A percentile compares a stretch with the other conserved stretches of the same genome.
Conservation (phyloP, 495 filamentous ascomycete genomes). For the Annulohypoxylon nitens region DNA sequence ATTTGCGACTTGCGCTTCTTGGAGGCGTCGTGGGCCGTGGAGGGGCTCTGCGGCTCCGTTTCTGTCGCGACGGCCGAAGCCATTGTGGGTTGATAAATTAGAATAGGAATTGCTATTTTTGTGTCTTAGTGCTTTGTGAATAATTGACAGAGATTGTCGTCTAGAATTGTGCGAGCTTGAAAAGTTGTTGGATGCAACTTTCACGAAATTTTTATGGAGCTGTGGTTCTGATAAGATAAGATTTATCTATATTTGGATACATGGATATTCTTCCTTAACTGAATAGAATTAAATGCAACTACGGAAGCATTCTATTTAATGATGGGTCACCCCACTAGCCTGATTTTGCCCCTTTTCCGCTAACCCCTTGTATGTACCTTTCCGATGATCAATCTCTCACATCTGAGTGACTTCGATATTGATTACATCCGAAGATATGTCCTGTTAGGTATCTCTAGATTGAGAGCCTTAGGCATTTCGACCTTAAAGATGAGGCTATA, state of each 20-base stretch:
- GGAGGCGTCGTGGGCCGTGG: conserved; percentile 41
- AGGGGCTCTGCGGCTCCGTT: conserved; percentile 10
- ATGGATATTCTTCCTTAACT: no score
- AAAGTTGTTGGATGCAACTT: conserved; percentile 19
- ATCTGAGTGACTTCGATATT: no score
- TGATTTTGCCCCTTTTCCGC: neutral
- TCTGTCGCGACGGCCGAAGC: conserved; percentile 25
- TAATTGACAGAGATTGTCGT: neutral
- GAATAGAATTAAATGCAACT: neutral
- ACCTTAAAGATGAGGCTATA: no score
- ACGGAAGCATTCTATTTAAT: neutral
- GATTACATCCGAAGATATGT: no score
- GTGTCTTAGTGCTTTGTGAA: neutral
- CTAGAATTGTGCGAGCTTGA: conserved; percentile 8
- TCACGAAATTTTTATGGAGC: conserved; percentile 50
- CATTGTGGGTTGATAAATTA: conserved; percentile 16
- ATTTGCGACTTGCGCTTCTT: conserved; percentile 80
- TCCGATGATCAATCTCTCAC: no score
- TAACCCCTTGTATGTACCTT: no score
- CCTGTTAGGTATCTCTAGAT: no score
- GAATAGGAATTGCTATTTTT: neutral
- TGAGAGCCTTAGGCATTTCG: no score
- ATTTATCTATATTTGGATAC: no score
- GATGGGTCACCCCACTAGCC: neutral
- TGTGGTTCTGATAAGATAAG: conserved; percentile 51